Evolutionary conservation across 108 stramenopile genomes (phyloP).

Genomic region (Pseudonitzschia multiseries): DNA sequence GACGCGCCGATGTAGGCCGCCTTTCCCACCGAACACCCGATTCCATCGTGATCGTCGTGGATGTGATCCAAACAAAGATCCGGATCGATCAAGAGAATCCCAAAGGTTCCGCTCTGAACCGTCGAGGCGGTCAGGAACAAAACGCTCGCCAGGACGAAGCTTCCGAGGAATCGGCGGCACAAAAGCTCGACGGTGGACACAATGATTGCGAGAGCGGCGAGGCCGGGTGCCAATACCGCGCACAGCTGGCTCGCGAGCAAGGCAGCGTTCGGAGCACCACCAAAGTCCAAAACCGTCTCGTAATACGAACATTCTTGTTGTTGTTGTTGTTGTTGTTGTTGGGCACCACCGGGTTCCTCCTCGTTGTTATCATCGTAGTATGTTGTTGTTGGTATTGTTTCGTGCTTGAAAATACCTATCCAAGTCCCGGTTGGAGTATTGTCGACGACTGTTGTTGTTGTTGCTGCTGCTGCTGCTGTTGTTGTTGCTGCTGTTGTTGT

Average conservation of each 20-base stretch:
- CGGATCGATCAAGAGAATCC: constrained; percentile 17
- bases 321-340: background rate
- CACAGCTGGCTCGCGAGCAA: constrained; percentile 24
- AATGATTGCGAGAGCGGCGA: constrained; percentile 11
- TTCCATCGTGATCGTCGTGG: constrained; percentile 11
- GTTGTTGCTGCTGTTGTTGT: no score
- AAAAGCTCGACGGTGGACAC: constrained; percentile 18
- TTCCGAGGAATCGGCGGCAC: constrained; percentile 21
- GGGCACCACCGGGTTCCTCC: no score
- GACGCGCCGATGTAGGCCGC: constrained; percentile 24
- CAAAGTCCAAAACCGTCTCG: constrained; percentile 14
- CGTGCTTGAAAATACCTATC: constrained; percentile 34
- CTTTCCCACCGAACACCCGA: constrained; percentile 24
- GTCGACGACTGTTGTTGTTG: no score
- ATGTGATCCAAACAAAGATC: constrained; percentile 32
- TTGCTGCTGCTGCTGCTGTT: no score
- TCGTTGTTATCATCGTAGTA: background rate
- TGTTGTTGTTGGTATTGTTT: constrained; percentile 3
- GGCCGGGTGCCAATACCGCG: constrained; percentile 30
- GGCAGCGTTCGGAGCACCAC: background rate
- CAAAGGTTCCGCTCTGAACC: constrained; percentile 32
- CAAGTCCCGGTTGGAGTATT: constrained; percentile 6
- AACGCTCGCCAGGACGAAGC: constrained; percentile 22
- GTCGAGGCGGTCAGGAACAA: constrained; percentile 23
- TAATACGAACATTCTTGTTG: constrained; percentile 18